Base-by-base conservation (phyloP, 768 basidiomycete genomes). In the Mycena vitilis region DNA sequence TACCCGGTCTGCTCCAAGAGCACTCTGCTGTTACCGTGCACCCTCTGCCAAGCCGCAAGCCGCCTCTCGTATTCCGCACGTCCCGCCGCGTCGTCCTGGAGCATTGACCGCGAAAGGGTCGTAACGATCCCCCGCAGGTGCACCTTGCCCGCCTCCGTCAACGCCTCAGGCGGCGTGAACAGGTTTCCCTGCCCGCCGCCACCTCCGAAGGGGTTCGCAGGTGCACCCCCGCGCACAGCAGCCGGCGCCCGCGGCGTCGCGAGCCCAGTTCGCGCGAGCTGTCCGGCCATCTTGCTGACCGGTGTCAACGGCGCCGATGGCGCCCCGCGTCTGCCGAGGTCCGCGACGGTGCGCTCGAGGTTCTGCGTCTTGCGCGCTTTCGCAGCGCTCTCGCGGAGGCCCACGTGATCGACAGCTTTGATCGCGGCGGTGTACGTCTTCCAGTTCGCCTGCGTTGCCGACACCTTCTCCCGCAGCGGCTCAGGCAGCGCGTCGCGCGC, bases 61-160 rank as follows among this genome's bases (percentile, higher is more conserved):
- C 51, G 47, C 37, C 57, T 18, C 11, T 23, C 56, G 18, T 69
- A 63, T 36, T 63, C 61, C 51, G 30, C 48, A 5, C 57, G 44
- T 3, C 63, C 62, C n/a, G 20, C 36, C 23, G 22, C 57, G 36
- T 51, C 57, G 20, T 57, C 54, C 10, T 25, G 25, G 8, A 57
- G 42, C 45, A 68, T 25, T 34, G 55, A 25, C 30, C 36, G 4
- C 55, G 12, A 15, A 5, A 63, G 9, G 7, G 23, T 6, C 4
- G 9, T 40, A 10, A 55, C 48, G 11, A 63, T 49, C 30, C 25
- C 9, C 8, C 56, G 20, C 55, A 64, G n/a, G 5, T 47, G 7
- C 48, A 8, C 47, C 45, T 3, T 36, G 18, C 20, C 34, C 34
- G 2, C 52, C 2, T 36, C 5, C n/a, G 34, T 37, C 52, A 54